phyloP scores from a whole-genome alignment of 768 basidiomycete species.

The Saitozyma podzolica region DNA sequence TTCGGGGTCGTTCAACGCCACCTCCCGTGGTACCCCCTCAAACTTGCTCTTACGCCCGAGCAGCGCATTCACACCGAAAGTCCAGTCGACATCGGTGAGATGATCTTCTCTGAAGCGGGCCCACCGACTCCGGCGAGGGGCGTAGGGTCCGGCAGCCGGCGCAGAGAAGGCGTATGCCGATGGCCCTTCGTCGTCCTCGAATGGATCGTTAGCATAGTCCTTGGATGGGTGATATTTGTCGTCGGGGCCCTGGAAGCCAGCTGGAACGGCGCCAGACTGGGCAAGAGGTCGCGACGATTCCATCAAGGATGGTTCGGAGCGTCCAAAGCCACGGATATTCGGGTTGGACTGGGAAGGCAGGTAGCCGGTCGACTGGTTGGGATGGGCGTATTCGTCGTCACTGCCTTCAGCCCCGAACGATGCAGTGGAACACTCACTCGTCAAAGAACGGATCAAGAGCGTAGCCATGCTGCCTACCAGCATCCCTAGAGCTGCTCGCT shows the following conservation, averaged over 20 bases:
- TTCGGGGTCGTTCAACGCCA: conserved; percentile 58
- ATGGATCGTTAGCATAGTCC: conserved; percentile 37
- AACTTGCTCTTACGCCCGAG: conserved; percentile 37
- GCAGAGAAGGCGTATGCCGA: conserved; percentile 38
- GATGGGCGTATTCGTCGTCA: conserved; percentile 44
- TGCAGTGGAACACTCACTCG: conserved; percentile 35
- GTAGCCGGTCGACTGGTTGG: conserved; percentile 35
- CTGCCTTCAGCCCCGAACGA: conserved; percentile 14
- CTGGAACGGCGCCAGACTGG: conserved; percentile 41
- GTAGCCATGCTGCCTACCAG: conserved; percentile 35
- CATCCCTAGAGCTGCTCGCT: conserved; percentile 11
- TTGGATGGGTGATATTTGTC: conserved; percentile 26
- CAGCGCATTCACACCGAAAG: conserved; percentile 41
- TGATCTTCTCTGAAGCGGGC: conserved; percentile 35
- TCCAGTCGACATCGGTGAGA: conserved; percentile 47
- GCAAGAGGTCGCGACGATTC: conserved; percentile 44
- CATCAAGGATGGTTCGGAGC: not conserved
- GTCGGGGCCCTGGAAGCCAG: conserved; percentile 38
- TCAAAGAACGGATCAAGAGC: conserved; percentile 51
- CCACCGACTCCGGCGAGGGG: conserved; percentile 30
- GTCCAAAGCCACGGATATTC: conserved; percentile 23
- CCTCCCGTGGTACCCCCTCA: conserved; percentile 58
- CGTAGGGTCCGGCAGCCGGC: conserved; percentile 31
- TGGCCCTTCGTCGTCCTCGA: conserved; percentile 38
- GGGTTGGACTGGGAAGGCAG: conserved; percentile 40